These are phyloP conservation scores for Eucalyptus curtisii DNA, from an alignment of 345 rosid genomes.

Conservation along the genomic window DNA sequence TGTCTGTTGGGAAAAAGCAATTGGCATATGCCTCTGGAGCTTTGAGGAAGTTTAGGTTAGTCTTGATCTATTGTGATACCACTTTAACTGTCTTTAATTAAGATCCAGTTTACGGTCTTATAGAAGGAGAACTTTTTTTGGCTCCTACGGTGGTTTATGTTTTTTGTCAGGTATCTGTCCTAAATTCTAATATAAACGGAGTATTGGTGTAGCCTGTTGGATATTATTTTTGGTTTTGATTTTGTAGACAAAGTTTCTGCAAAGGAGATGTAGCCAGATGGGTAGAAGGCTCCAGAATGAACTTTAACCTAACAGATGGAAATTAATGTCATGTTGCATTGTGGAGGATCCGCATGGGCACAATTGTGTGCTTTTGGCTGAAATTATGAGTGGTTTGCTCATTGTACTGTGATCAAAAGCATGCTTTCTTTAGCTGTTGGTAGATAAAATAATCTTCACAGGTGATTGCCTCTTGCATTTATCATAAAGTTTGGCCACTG, in stretches of 20 bases:
- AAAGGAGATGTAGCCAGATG: not conserved
- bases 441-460: not conserved
- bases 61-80: not conserved
- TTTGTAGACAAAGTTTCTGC: not conserved
- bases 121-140: not conserved
- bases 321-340: not conserved
- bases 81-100: not conserved
- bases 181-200: not conserved
- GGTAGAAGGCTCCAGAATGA: not conserved
- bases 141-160: not conserved
- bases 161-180: not conserved
- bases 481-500: not conserved
- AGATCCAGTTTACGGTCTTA: not conserved
- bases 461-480: not conserved
- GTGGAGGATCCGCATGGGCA: not conserved
- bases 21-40: slow-evolving; percentile 93
- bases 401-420: not conserved
- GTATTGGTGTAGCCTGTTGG: not conserved
- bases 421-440: not conserved
- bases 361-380: not conserved
- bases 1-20: slow-evolving; percentile 95
- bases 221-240: not conserved
- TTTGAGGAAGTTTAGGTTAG: slow-evolving; percentile 71
- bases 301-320: not conserved
- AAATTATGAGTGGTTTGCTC: not conserved